A percentile compares a stretch with the other conserved stretches of the same genome.
Conservation (phyloP, 2,329 filamentous ascomycete genomes). For the Phaeomoniella chlamydospora region DNA sequence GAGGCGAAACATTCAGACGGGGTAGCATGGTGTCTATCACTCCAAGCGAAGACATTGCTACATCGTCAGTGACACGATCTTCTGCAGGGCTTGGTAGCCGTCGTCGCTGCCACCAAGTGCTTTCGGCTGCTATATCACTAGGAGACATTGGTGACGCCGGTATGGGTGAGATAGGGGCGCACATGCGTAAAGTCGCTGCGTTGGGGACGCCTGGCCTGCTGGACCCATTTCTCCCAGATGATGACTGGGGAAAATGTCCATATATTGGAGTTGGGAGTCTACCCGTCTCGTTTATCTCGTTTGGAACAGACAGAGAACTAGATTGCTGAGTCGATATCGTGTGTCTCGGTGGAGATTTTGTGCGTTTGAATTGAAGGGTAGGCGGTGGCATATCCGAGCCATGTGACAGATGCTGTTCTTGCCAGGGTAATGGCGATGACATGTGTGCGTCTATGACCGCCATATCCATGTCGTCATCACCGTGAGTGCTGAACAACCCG, state of each 20-base stretch:
- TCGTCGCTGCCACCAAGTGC: slow-evolving; percentile 11
- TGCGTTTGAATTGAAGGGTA: slow-evolving; percentile 15
- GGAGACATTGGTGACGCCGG: background rate
- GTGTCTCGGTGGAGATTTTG: background rate
- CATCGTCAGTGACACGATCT: slow-evolving; percentile 19
- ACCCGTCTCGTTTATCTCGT: slow-evolving; percentile 17
- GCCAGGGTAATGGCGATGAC: too few relatives aligned
- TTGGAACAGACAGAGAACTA: slow-evolving; percentile 1
- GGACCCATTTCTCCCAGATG: slow-evolving; percentile 5
- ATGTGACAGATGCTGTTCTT: too few relatives aligned
- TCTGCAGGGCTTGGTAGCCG: slow-evolving; percentile 20
- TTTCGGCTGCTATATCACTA: slow-evolving; percentile 3
- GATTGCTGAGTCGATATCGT: background rate
- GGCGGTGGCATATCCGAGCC: slow-evolving; percentile 15
- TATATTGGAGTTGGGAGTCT: slow-evolving; percentile 17
- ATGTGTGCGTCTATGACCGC: slow-evolving; percentile 8
- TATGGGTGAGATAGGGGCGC: background rate
- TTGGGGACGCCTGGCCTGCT: background rate
- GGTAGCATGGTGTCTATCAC: slow-evolving; percentile 2
- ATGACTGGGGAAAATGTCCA: slow-evolving; percentile 14
- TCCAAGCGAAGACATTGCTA: slow-evolving; percentile 6
- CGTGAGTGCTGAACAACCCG: slow-evolving; percentile 3
- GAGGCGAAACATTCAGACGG: slow-evolving; percentile 2
- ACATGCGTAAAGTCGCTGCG: slow-evolving; percentile 1
- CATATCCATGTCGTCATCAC: slow-evolving; percentile 17